These are phyloP conservation scores for Aspergillus costaricaensis DNA, from an alignment of 2,329 filamentous ascomycete genomes.

Conservation along the genomic window DNA sequence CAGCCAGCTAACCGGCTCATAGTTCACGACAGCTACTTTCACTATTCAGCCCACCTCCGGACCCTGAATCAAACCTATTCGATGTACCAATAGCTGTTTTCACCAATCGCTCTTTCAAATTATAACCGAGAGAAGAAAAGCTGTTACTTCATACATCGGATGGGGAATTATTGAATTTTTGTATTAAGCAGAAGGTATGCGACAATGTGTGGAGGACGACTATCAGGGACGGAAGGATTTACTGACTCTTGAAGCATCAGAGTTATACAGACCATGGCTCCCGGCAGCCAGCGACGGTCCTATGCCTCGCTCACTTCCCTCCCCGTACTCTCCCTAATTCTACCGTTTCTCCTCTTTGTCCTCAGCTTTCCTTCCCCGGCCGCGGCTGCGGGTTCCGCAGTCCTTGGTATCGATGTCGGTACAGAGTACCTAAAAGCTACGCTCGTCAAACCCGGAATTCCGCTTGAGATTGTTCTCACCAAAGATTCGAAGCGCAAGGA, in stretches of 20 bases:
- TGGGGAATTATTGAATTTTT: background rate
- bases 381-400: slow-evolving; percentile 68
- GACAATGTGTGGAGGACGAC: background rate
- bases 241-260: background rate
- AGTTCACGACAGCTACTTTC: slow-evolving; percentile 9
- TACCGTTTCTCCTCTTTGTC: slow-evolving; percentile 56
- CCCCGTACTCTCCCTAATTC: slow-evolving; percentile 45
- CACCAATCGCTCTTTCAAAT: background rate
- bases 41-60: background rate
- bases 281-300: slow-evolving; percentile 30
- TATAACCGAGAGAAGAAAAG: background rate
- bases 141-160: background rate
- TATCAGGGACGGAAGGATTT: background rate
- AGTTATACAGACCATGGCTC: slow-evolving; percentile 36
- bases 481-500: slow-evolving; percentile 99
- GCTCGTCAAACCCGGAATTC: slow-evolving; percentile 93
- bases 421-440: slow-evolving; percentile 97
- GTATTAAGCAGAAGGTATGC: slow-evolving; percentile 8
- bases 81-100: background rate
- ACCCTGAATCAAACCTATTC: background rate
- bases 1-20: slow-evolving; percentile 9
- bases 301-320: slow-evolving; percentile 26
- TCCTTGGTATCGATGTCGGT: slow-evolving; percentile 89
- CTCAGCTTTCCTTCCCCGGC: slow-evolving; percentile 58
- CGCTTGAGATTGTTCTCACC: slow-evolving; percentile 94